These are phyloP conservation scores for Collybia mongolica DNA, from an alignment of 768 basidiomycete genomes.

Conservation along the genomic window DNA sequence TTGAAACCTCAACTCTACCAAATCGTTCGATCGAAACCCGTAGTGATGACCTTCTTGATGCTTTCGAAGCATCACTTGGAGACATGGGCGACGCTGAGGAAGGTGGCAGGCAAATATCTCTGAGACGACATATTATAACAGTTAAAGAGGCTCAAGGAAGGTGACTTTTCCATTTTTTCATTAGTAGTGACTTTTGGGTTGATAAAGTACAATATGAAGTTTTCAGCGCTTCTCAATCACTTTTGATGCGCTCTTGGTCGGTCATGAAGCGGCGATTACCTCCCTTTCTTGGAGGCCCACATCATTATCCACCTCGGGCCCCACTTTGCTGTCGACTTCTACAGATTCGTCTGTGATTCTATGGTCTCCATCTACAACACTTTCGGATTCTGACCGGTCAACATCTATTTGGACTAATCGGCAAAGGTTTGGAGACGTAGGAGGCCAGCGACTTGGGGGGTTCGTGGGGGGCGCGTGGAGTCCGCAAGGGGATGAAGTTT, in stretches of 20 bases:
- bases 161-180: conserved; percentile 25
- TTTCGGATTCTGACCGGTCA: conserved; percentile 31
- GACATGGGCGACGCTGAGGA: conserved; percentile 73
- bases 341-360: conserved; percentile 94
- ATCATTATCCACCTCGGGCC: conserved; percentile 17
- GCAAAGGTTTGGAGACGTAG: conserved; percentile 92
- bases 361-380: conserved; percentile 77
- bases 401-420: conserved; percentile 86
- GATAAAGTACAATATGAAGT: conserved; percentile 15
- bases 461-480: conserved; percentile 93
- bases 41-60: conserved; percentile 79
- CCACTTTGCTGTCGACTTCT: conserved; percentile 85
- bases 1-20: conserved; percentile 17
- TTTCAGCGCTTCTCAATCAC: conserved; percentile 69
- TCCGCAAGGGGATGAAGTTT: conserved; percentile 52
- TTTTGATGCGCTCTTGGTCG: conserved; percentile 91
- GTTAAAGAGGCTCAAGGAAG: conserved; percentile 47
- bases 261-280: conserved; percentile 94
- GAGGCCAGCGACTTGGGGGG: conserved; percentile 86
- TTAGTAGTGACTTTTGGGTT: background rate
- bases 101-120: conserved; percentile 82
- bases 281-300: conserved; percentile 79
- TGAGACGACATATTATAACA: conserved; percentile 80
- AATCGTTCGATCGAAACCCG: conserved; percentile 25
- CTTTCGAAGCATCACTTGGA: conserved; percentile 81